Base-by-base conservation (phyloP, 805 yeast species). In the Candida yuanshanica region DNA sequence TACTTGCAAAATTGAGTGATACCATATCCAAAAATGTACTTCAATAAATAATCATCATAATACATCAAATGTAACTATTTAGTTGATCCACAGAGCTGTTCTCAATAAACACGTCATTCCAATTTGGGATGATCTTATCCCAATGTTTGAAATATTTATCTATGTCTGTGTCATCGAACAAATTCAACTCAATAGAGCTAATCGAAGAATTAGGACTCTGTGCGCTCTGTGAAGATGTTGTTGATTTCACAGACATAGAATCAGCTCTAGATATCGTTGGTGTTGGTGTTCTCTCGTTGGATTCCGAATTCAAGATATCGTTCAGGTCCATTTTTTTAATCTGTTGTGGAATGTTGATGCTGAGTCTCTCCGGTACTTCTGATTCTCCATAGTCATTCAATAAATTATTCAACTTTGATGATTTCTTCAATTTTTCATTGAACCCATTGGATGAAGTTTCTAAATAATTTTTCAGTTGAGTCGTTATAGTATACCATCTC, bases 371-470 rank as follows among this genome's bases (percentile, higher is more conserved):
- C 23, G 38, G 38, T 4, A 62, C 57, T 36, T 55, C 57, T 5
- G 59, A 56, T 33, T 52, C 58, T 12, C 66, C 65, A 43, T 60
- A 62, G 42, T 63, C 65, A 24, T 57, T 61, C 42, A 63, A 42
- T 17, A 47, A 20, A 18, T 47, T 47, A 8, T 56, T 51, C 35
- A 59, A 58, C 31, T 60, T 44, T 4, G 60, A 36, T 18, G 45
- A 45, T 12, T 52, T 58, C 24, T 57, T 51, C 31, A 37, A 17
- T 7, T 34, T 37, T 51, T 50, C 22, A 51, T 45, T 25, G 41
- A 41, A 35, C 9, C 34, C 21, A 24, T 38, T 38, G 11, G 31
- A n/a, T 14, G 39, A 36, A 2, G 45, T 47, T 2, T 49, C 53
- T 22, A 61, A 53, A 11, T 52, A 45, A 20, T 53, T 50, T 32